These are phyloP conservation scores for Arxiozyma heterogenica DNA, from an alignment of 1,139 yeast genomes.

Conservation along the genomic window DNA sequence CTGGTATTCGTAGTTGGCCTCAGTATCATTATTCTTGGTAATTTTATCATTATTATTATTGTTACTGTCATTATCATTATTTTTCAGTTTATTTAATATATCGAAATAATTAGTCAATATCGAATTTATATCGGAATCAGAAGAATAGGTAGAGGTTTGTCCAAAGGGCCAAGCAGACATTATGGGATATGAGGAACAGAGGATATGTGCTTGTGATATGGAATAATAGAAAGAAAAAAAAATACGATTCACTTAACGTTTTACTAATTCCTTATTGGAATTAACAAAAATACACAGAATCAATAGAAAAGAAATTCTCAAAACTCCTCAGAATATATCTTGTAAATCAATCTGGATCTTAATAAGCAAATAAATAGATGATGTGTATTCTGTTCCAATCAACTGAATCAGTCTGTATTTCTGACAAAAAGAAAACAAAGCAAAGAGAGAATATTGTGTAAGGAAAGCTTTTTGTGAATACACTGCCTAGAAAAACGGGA, in stretches of 20 bases:
- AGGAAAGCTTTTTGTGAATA: no score
- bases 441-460: neutral
- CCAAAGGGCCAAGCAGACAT: constrained; percentile 46
- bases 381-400: neutral
- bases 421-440: no score
- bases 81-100: constrained; percentile 22
- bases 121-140: constrained; percentile 31
- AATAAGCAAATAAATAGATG: no score
- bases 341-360: neutral
- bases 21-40: neutral
- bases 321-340: neutral
- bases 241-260: neutral
- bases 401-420: neutral
- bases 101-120: constrained; percentile 32
- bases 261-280: neutral
- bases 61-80: no score
- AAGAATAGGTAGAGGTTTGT: constrained; percentile 26
- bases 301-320: no score
- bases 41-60: constrained; percentile 3
- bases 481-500: no score
- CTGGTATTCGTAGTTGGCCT: constrained; percentile 9
- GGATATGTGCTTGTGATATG: no score
- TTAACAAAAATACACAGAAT: no score
- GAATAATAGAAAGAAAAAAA: no score
- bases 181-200: neutral